These are phyloP conservation scores for Colletotrichum simmondsii DNA, from an alignment of 2,329 filamentous ascomycete species.

Conservation along the genomic window DNA sequence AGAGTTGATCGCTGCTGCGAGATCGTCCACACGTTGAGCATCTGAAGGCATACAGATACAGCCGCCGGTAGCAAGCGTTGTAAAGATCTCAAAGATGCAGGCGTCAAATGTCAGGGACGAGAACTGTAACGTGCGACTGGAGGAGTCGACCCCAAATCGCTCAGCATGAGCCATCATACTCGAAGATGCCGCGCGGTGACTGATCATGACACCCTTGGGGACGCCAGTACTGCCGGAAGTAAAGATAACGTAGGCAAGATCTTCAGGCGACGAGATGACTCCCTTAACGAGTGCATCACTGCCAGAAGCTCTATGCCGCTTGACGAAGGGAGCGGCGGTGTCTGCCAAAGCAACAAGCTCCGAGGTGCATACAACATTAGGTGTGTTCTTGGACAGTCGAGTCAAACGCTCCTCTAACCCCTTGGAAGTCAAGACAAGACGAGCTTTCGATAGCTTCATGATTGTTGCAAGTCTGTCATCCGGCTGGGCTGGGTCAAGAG, in stretches of 20 bases:
- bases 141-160: slow-evolving; percentile 12
- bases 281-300: background rate
- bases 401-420: background rate
- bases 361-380: background rate
- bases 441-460: background rate
- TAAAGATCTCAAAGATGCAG: slow-evolving; percentile 62
- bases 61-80: slow-evolving; percentile 63
- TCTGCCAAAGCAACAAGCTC: background rate
- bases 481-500: slow-evolving; percentile 9
- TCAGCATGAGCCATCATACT: background rate
- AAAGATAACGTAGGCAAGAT: background rate
- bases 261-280: background rate
- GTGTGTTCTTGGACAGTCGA: background rate
- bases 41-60: slow-evolving; percentile 68
- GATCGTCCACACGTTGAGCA: slow-evolving; percentile 58
- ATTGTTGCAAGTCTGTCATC: background rate
- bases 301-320: background rate
- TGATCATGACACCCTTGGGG: background rate
- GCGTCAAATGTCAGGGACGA: slow-evolving; percentile 64
- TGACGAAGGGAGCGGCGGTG: background rate
- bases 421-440: background rate
- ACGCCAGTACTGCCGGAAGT: background rate
- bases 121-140: slow-evolving; percentile 51
- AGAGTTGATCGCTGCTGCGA: slow-evolving; percentile 58
- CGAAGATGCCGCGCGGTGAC: background rate